Evolutionary conservation across 148 eudicot species (phyloP).

Genomic region (Nepenthes gracilis): DNA sequence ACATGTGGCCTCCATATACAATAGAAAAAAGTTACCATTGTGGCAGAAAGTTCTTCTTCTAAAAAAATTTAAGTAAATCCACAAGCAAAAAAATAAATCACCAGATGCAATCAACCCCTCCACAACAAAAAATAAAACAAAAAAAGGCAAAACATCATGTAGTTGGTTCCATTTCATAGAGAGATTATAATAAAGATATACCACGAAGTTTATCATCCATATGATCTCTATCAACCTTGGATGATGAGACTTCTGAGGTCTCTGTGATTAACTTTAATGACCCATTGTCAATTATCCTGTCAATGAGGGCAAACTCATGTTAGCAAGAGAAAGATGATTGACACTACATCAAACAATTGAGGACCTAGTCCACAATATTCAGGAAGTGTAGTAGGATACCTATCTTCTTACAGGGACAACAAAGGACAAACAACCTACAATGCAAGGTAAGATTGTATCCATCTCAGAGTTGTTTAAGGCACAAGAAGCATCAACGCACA

Average conservation of each 20-base stretch:
- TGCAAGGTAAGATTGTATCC: no score
- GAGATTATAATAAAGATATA: slow-evolving; percentile 13
- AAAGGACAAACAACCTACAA: no score
- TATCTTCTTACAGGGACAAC: no score
- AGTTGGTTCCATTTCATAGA: not conserved
- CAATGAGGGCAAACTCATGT: slow-evolving; percentile 9
- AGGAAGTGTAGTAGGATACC: no score
- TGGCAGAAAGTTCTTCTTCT: no score
- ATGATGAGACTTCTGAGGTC: slow-evolving; percentile 49
- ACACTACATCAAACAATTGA: no score
- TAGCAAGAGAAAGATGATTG: slow-evolving; percentile 5
- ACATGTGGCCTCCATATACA: no score
- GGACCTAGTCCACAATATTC: no score
- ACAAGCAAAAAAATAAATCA: not conserved
- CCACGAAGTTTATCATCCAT: slow-evolving; percentile 65
- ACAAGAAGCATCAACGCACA: no score
- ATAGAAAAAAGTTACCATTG: no score
- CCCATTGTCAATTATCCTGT: slow-evolving; percentile 85
- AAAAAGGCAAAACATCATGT: not conserved
- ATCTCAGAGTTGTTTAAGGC: no score
- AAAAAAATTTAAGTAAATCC: not conserved
- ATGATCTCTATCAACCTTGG: slow-evolving; percentile 40
- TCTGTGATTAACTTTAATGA: slow-evolving; percentile 78
- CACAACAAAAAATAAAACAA: not conserved
- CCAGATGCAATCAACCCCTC: no score